phyloP scores from a whole-genome alignment of 495 filamentous ascomycete genomes.

The Penicillium waksmanii region DNA sequence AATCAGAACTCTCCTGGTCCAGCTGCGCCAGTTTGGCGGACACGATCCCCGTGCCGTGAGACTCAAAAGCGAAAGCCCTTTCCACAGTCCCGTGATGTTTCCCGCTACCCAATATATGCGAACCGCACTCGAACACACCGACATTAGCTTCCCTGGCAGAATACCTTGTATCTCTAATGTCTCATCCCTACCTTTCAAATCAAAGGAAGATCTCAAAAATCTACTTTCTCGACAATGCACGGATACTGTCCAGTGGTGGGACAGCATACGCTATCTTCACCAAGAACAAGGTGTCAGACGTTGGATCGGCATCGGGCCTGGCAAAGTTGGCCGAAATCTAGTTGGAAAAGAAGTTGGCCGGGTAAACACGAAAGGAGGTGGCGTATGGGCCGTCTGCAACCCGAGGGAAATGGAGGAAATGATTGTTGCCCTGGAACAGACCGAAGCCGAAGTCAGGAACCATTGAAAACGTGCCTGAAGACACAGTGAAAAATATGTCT shows the following conservation, averaged over 20 bases:
- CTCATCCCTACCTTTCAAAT: conserved; percentile 74
- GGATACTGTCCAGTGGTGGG: conserved; percentile 93
- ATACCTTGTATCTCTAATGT: conserved; percentile 88
- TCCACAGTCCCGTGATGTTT: conserved; percentile 91
- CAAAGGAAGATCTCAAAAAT: conserved; percentile 71
- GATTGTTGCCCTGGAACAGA: conserved; percentile 72
- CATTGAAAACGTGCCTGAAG: conserved; percentile 1
- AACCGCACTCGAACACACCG: conserved; percentile 57
- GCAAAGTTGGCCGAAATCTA: conserved; percentile 90
- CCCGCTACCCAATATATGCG: conserved; percentile 77
- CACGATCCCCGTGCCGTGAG: conserved; percentile 89
- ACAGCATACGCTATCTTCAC: conserved; percentile 86
- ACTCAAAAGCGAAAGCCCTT: conserved; percentile 87
- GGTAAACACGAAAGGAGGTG: conserved; percentile 80
- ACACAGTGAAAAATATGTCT: not conserved
- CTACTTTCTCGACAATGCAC: conserved; percentile 76
- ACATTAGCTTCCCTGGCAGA: conserved; percentile 71
- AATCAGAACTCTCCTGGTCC: conserved; percentile 83
- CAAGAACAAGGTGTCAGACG: conserved; percentile 79
- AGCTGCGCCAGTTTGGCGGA: conserved; percentile 88
- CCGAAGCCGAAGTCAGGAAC: conserved; percentile 54
- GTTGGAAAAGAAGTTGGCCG: conserved; percentile 94
- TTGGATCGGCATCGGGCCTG: conserved; percentile 94
- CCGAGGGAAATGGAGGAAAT: conserved; percentile 81
- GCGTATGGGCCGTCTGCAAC: conserved; percentile 90